Evolutionary conservation across 495 filamentous ascomycete species (phyloP).

Genomic region (Trichoderma asperelloides): DNA sequence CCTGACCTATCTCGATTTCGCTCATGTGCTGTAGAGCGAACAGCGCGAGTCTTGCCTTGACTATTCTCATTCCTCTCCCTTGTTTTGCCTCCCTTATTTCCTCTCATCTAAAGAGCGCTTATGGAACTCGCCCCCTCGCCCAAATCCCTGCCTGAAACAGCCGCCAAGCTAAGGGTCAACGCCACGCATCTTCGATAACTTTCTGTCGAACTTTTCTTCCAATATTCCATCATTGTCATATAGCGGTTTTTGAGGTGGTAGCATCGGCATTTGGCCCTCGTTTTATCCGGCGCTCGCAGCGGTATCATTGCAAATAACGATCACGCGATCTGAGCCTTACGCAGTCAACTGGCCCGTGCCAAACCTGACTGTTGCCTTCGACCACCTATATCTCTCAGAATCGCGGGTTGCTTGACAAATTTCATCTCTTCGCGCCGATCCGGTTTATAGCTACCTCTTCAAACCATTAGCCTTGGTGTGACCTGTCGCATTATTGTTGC

Average conservation of each 20-base stretch:
- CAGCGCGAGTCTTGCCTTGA: background rate
- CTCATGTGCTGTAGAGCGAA: background rate
- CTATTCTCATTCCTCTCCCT: background rate
- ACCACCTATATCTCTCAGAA: background rate
- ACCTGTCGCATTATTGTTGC: background rate
- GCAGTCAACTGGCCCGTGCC: background rate
- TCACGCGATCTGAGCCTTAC: conserved; percentile 1
- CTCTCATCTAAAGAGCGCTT: background rate
- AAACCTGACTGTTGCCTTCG: background rate
- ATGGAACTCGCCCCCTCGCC: conserved; percentile 6
- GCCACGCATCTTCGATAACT: background rate
- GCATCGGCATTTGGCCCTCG: background rate
- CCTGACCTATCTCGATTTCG: background rate
- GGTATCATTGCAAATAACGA: background rate
- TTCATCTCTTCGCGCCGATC: background rate
- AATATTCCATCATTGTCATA: background rate
- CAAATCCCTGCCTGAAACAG: conserved; percentile 3
- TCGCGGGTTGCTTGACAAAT: background rate
- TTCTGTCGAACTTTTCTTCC: background rate
- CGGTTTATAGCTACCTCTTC: background rate
- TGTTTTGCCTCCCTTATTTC: background rate
- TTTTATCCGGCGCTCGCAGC: background rate
- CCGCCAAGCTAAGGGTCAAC: conserved; percentile 5
- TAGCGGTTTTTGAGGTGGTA: background rate
- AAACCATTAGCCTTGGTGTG: background rate